Evolutionary conservation across 805 yeast species (phyloP).

Genomic region (Barnettozyma siamensis): DNA sequence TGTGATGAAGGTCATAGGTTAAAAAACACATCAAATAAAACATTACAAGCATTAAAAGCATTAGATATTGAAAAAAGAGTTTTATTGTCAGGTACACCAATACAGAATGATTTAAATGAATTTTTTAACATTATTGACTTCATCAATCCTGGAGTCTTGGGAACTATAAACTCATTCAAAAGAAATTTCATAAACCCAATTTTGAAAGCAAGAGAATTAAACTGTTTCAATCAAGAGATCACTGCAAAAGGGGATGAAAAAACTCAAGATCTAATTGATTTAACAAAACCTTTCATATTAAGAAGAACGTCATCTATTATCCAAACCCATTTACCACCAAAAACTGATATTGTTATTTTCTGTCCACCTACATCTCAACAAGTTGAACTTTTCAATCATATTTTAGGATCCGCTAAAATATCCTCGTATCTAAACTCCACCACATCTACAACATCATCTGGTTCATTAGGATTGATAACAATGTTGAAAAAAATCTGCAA

Average conservation of each 20-base stretch:
- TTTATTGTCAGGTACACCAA: slow-evolving; percentile 83
- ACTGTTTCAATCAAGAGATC: slow-evolving; percentile 44
- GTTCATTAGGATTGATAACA: slow-evolving; percentile 65
- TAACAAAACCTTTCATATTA: slow-evolving; percentile 63
- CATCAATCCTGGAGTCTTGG: slow-evolving; percentile 78
- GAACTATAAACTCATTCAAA: slow-evolving; percentile 53
- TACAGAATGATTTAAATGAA: slow-evolving; percentile 86
- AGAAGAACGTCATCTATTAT: slow-evolving; percentile 64
- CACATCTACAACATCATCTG: slow-evolving; percentile 23
- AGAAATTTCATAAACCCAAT: slow-evolving; percentile 67
- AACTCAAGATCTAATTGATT: slow-evolving; percentile 54
- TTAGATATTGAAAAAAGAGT: slow-evolving; percentile 40
- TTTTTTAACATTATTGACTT: slow-evolving; percentile 78
- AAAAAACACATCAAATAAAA: slow-evolving; percentile 69
- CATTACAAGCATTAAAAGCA: slow-evolving; percentile 52
- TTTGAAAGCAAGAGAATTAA: slow-evolving; percentile 57
- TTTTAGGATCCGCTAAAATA: slow-evolving; percentile 31
- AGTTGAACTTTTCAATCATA: slow-evolving; percentile 44
- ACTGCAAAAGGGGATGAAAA: slow-evolving; percentile 53
- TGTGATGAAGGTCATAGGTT: slow-evolving; percentile 94
- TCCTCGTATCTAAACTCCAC: slow-evolving; percentile 15
- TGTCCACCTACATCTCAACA: slow-evolving; percentile 71
- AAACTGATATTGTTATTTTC: slow-evolving; percentile 71
- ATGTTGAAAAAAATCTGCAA: slow-evolving; percentile 77
- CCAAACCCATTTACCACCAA: slow-evolving; percentile 58